Conservation (phyloP, 1,139 yeast genomes). For the Schwanniomyces etchellsii region DNA sequence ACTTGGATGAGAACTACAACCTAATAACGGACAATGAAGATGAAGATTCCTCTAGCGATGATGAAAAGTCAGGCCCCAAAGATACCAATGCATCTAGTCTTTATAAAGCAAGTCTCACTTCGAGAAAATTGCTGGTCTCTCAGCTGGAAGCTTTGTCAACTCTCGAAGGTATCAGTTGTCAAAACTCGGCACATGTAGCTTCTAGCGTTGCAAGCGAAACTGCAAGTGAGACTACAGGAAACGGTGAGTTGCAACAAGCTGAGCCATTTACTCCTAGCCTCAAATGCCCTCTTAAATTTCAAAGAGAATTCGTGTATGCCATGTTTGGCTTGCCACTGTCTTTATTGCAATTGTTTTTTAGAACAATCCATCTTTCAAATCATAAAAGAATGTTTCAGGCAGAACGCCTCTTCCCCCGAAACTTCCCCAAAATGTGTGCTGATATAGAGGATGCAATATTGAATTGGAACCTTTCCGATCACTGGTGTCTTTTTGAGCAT, state of each 20-base stretch:
- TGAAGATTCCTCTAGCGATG: conserved; percentile 10
- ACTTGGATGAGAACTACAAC: conserved; percentile 32
- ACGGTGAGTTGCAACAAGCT: neutral
- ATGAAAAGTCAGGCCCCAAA: neutral
- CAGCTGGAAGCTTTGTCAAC: neutral
- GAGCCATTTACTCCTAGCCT: neutral
- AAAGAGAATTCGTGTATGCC: conserved; percentile 26
- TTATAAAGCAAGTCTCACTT: neutral
- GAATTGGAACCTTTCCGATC: conserved; percentile 35
- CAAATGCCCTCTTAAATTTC: conserved; percentile 4
- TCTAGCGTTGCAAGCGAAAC: neutral
- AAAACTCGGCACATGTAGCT: neutral
- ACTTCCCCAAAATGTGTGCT: conserved; percentile 50
- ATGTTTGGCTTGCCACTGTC: conserved; percentile 46
- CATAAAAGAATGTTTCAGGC: conserved; percentile 45
- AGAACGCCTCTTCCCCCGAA: conserved; percentile 44
- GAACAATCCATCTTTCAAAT: conserved; percentile 43
- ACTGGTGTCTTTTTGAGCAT: conserved; percentile 29
- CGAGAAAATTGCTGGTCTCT: neutral
- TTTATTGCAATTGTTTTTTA: conserved; percentile 39
- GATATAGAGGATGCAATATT: conserved; percentile 46
- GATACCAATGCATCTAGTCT: neutral
- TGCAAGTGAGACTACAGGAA: neutral
- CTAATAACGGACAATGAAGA: conserved; percentile 13
- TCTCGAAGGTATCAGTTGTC: too few relatives aligned